Percentiles rank a stretch among this genome's conserved stretches.
Evolutionary conservation across 2,329 filamentous ascomycete genomes (phyloP).

Genomic region (Claviceps maximensis): DNA sequence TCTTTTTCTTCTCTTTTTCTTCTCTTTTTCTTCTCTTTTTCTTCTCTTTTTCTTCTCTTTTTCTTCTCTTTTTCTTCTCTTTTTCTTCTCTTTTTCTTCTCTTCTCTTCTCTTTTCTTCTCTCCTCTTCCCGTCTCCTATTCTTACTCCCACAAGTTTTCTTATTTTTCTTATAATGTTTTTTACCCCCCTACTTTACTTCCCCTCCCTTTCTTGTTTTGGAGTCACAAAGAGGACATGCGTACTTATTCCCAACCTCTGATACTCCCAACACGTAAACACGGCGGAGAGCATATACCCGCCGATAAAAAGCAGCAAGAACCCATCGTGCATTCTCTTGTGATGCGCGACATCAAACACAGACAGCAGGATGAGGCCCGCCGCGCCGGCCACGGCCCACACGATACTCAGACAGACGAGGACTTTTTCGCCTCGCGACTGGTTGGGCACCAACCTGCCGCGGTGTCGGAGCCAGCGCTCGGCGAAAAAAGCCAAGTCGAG

Average conservation of each 20-base stretch:
- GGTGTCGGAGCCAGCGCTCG: slow-evolving; percentile 77
- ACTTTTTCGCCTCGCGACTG: slow-evolving; percentile 47
- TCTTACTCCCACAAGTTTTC: no score
- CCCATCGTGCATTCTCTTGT: slow-evolving; percentile 55
- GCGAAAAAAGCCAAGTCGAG: slow-evolving; percentile 70
- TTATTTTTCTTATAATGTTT: no score
- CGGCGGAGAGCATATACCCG: slow-evolving; percentile 72
- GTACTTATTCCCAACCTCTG: slow-evolving; percentile 64
- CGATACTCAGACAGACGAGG: slow-evolving; percentile 46
- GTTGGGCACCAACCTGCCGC: slow-evolving; percentile 66
- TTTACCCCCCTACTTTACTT: no score
- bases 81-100: no score
- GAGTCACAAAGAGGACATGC: no score
- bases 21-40: no score
- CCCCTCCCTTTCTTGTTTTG: no score
- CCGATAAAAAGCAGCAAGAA: slow-evolving; percentile 75
- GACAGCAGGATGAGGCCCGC: slow-evolving; percentile 68
- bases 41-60: no score
- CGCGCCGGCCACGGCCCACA: slow-evolving; percentile 62
- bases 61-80: no score
- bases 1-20: no score
- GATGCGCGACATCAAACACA: slow-evolving; percentile 69
- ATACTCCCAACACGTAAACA: slow-evolving; percentile 86
- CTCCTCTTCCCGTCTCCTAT: not conserved
- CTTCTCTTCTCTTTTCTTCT: not conserved